Evolutionary conservation across 2,329 filamentous ascomycete genomes (phyloP).

Genomic region (Xylariaceae sp.): DNA sequence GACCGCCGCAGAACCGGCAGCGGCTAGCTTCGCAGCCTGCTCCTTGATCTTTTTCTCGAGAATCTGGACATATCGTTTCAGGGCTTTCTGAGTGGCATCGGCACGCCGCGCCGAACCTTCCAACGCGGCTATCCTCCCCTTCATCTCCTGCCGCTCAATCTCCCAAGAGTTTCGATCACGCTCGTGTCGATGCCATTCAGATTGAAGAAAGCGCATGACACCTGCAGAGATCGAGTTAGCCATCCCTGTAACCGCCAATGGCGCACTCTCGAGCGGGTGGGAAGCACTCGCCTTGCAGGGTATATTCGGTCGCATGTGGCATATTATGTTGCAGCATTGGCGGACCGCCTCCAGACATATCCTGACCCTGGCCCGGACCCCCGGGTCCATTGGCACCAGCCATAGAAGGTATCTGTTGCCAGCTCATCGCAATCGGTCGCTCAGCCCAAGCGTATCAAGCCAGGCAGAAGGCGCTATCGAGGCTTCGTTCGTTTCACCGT

Average conservation of each 20-base stretch:
- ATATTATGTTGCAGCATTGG: conserved; percentile 40
- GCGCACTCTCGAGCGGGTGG: too few relatives aligned
- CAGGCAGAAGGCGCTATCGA: conserved; percentile 15
- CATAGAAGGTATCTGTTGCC: conserved; percentile 36
- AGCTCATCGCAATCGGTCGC: conserved; percentile 28
- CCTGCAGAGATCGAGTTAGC: conserved; percentile 44
- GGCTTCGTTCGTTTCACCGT: conserved; percentile 25
- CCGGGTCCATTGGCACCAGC: conserved; percentile 37
- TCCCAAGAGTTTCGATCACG: conserved; percentile 98
- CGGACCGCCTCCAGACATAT: conserved; percentile 26
- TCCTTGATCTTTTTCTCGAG: conserved; percentile 83
- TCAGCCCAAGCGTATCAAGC: conserved; percentile 4
- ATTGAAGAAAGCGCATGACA: conserved; percentile 98
- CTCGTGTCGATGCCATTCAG: conserved; percentile 98
- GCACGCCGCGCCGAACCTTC: conserved; percentile 85
- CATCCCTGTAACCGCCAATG: too few relatives aligned
- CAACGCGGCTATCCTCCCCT: conserved; percentile 87
- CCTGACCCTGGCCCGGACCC: conserved; percentile 40
- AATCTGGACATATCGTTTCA: conserved; percentile 86
- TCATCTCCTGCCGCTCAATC: conserved; percentile 98
- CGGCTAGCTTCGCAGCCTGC: conserved; percentile 67
- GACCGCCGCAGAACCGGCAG: conserved; percentile 39
- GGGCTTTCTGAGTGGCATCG: conserved; percentile 80
- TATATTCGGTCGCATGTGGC: conserved; percentile 57
- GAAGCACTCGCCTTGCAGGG: conserved; percentile 53